A percentile compares a stretch with the other conserved stretches of the same genome.
These are phyloP conservation scores for Linnemannia exigua DNA, from an alignment of 192 early-diverging fungal genomes.

Conservation along the genomic window DNA sequence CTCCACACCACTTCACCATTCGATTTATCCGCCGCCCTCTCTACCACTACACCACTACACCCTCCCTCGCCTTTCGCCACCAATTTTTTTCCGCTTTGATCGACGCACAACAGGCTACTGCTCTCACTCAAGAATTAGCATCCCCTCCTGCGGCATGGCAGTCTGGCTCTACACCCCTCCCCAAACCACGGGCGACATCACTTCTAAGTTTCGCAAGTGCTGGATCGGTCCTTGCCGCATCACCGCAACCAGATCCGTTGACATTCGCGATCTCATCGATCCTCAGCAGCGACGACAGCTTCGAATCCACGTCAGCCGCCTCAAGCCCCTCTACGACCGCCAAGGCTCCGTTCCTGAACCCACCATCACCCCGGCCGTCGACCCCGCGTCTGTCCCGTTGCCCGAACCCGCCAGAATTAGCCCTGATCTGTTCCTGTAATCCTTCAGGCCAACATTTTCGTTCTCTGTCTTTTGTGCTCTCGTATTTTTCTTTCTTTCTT, in stretches of 20 bases:
- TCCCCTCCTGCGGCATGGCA: constrained; percentile 3
- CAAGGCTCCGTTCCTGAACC: neutral
- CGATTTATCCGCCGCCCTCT: neutral
- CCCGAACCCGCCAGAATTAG: neutral
- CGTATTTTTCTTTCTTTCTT: too few species aligned
- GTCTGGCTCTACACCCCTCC: constrained; percentile 16
- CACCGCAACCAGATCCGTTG: neutral
- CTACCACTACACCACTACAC: neutral
- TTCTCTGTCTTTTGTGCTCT: too few species aligned
- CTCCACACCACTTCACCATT: neutral
- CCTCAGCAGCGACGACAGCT: neutral
- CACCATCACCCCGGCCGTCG: neutral
- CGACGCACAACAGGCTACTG: neutral
- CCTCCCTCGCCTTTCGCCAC: neutral
- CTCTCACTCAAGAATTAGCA: neutral
- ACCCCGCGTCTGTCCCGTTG: constrained; percentile 9
- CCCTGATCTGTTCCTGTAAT: too few species aligned
- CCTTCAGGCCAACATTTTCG: too few species aligned
- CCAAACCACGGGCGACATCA: neutral
- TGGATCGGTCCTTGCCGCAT: constrained; percentile 20
- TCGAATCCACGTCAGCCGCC: neutral
- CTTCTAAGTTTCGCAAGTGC: constrained; percentile 4
- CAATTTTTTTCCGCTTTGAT: neutral
- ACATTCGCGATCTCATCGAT: constrained; percentile 8
- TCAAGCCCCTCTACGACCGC: constrained; percentile 12